A percentile compares a stretch with the other conserved stretches of the same genome.
Evolutionary conservation across 345 rosid genomes (phyloP).

Genomic region (Gossypium turneri): DNA sequence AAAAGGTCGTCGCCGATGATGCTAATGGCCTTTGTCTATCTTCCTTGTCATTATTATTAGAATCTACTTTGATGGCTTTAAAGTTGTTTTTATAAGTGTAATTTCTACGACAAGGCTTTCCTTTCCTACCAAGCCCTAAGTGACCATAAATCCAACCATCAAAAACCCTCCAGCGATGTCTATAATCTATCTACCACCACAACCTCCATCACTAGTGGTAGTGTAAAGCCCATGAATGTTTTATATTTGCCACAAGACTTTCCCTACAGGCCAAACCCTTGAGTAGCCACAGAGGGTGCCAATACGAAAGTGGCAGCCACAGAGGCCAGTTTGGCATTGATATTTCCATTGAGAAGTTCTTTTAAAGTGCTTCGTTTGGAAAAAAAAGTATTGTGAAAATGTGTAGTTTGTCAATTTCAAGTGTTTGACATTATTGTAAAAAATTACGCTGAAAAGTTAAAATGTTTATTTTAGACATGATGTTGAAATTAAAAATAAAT

Average conservation of each 20-base stretch:
- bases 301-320: conserved; percentile 62
- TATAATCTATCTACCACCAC: background rate
- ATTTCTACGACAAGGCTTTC: conserved; percentile 69
- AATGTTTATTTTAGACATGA: too few species aligned
- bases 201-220: background rate
- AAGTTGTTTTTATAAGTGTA: conserved; percentile 54
- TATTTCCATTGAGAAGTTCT: too few species aligned
- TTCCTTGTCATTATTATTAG: background rate
- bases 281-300: conserved; percentile 94
- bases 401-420: too few species aligned
- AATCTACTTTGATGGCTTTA: conserved; percentile 18
- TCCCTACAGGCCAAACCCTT: conserved; percentile 83
- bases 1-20: background rate
- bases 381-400: too few species aligned
- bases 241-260: conserved; percentile 71
- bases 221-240: conserved; percentile 74
- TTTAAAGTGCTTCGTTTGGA: too few species aligned
- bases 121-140: conserved; percentile 87
- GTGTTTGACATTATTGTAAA: too few species aligned
- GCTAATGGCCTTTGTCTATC: background rate
- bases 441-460: too few species aligned
- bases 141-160: conserved; percentile 94
- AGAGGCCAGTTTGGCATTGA: background rate
- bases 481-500: too few species aligned
- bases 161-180: conserved; percentile 38